A percentile compares a stretch with the other conserved stretches of the same genome.
phyloP scores from a whole-genome alignment of 2,329 filamentous ascomycete genomes.

The Phialophora verrucosa region DNA sequence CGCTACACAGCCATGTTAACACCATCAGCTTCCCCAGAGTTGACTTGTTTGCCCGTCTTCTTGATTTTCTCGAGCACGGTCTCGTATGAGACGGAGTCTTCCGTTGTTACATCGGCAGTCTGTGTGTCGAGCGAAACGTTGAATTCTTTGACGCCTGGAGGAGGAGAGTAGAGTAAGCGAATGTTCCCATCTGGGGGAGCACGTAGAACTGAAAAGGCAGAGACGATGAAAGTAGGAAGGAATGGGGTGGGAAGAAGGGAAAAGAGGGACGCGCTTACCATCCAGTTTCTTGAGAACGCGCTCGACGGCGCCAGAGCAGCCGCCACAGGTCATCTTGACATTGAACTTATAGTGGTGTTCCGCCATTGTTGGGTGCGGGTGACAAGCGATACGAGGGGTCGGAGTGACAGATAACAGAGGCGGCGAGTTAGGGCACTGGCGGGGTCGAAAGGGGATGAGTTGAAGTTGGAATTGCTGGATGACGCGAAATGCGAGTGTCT shows the following conservation, averaged over 20 bases:
- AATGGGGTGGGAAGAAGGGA: slow-evolving; percentile 14
- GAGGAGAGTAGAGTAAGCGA: slow-evolving; percentile 4
- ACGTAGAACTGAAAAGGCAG: not conserved
- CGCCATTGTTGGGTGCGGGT: slow-evolving; percentile 60
- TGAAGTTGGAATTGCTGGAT: not conserved
- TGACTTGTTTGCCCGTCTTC: slow-evolving; percentile 95
- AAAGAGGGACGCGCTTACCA: slow-evolving; percentile 59
- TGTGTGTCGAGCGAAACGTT: slow-evolving; percentile 87
- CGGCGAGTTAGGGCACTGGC: not conserved
- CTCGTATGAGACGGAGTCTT: slow-evolving; percentile 73
- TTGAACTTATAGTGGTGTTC: slow-evolving; percentile 95
- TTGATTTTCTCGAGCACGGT: slow-evolving; percentile 85
- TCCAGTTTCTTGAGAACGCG: slow-evolving; percentile 90
- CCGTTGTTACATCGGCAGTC: slow-evolving; percentile 76
- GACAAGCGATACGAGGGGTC: not conserved
- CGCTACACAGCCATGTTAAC: slow-evolving; percentile 44
- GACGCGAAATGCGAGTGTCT: too few relatives aligned
- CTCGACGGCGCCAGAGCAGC: slow-evolving; percentile 93
- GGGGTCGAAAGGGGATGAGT: not conserved
- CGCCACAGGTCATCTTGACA: slow-evolving; percentile 90
- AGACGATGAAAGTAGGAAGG: not conserved
- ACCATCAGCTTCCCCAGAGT: slow-evolving; percentile 60
- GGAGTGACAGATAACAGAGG: not conserved
- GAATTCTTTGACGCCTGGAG: slow-evolving; percentile 79
- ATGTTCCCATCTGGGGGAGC: not conserved